Percentiles rank a stretch among this genome's conserved stretches.
Evolutionary conservation across 164 flowering plant species (phyloP).

Genomic region (Kalanchoe fedtschenkoi): DNA sequence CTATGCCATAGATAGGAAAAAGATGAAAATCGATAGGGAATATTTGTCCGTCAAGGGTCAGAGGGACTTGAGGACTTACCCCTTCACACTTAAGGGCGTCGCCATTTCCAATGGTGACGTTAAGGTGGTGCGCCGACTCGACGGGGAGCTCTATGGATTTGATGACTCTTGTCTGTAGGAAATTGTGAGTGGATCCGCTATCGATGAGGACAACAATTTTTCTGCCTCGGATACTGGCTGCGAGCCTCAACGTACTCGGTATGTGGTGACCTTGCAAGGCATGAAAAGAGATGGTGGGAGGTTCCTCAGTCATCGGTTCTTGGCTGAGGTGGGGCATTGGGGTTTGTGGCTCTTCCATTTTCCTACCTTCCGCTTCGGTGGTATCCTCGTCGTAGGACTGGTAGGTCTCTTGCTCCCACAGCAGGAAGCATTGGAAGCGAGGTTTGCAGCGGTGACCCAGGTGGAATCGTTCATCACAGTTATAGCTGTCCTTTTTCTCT

Average conservation of each 20-base stretch:
- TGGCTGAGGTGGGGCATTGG: neutral
- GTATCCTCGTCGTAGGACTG: neutral
- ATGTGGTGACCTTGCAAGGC: constrained; percentile 1
- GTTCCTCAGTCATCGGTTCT: too few relatives aligned
- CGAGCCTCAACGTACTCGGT: neutral
- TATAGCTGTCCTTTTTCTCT: neutral
- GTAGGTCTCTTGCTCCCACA: neutral
- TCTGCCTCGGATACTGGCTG: neutral
- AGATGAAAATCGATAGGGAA: constrained; percentile 5
- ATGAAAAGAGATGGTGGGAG: constrained; percentile 8
- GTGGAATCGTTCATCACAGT: neutral
- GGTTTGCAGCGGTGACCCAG: neutral
- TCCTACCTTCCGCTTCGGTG: too few relatives aligned
- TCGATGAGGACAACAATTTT: constrained; percentile 4
- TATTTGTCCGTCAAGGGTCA: constrained; percentile 5
- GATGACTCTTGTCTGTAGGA: constrained; percentile 7
- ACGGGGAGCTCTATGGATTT: neutral
- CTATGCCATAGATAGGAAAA: neutral
- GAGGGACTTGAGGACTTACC: neutral
- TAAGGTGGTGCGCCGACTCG: neutral
- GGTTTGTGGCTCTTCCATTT: too few relatives aligned
- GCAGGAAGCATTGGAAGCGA: neutral
- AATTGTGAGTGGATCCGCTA: constrained; percentile 16
- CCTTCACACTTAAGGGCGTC: neutral
- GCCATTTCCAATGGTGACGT: constrained; percentile 6